Conservation (phyloP, 257 asterid genomes). For the Plantago elongata region DNA sequence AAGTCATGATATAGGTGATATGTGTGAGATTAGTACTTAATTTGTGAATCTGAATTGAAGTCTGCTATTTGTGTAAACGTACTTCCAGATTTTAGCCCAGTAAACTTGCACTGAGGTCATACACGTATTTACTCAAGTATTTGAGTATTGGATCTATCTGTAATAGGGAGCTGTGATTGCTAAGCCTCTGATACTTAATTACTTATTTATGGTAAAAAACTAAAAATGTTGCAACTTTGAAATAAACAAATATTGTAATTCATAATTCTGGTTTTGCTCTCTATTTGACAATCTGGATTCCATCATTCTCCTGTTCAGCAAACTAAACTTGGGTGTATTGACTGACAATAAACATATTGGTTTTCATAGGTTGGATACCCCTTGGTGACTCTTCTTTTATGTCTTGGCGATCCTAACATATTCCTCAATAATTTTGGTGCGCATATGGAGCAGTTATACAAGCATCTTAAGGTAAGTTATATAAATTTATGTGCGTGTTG, state of each 20-base stretch:
- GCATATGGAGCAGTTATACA: conserved; percentile 97
- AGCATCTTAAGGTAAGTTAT: conserved; percentile 78
- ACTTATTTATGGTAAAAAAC: neutral
- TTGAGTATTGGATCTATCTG: neutral
- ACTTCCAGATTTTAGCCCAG: neutral
- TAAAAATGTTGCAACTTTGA: neutral
- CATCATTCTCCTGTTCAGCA: conserved; percentile 5
- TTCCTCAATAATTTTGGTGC: conserved; percentile 85
- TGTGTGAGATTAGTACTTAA: neutral
- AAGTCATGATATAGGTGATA: too few species aligned
- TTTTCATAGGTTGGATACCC: conserved; percentile 85
- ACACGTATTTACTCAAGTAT: neutral
- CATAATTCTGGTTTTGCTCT: conserved; percentile 17
- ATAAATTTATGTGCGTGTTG: conserved; percentile 10
- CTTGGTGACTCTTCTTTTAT: conserved; percentile 93
- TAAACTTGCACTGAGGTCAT: neutral
- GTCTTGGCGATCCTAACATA: conserved; percentile 92
- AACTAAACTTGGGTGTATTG: conserved; percentile 16
- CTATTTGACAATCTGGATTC: conserved; percentile 9
- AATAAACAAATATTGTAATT: neutral
- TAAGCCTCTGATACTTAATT: neutral
- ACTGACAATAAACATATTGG: conserved; percentile 20
- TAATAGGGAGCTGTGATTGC: conserved; percentile 9
- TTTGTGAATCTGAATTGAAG: neutral
- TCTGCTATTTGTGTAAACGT: neutral